Base-by-base conservation (phyloP, 495 filamentous ascomycete genomes). In the Hypoxylon crocopeplum region DNA sequence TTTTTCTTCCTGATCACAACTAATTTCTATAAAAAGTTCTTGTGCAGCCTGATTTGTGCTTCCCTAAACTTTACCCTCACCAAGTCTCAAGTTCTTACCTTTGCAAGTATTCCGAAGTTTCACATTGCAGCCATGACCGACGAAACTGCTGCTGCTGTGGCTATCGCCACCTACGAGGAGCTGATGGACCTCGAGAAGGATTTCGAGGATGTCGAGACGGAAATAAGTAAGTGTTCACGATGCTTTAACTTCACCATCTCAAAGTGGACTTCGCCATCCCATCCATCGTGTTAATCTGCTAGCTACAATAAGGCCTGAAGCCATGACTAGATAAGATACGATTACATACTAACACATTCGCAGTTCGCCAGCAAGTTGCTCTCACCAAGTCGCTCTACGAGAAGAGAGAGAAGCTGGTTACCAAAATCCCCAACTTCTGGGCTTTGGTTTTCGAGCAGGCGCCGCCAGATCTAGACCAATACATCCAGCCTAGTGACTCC, bases 361-460 rank as follows among this genome's bases (percentile, higher is more conserved):
- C 46, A 88, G 86, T 87, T 57, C 82, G 84, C 58, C 73, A 85
- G 56, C 82, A 86, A 65, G 71, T 76, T 42, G 39, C 67, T 51
- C 72, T 83, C 46, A 73, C 70, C 40, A 71, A 75, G 34, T 82
- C 88, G 21, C 80, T 93, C 53, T 95, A 88, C 75, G 74, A 82
- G 49, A 86, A 87, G 75, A 88, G 93, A 68, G 77, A 81, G n/a
- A 77, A 81, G 65, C 70, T 89, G 50, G 80, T 90, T 52, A 72
- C 80, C 48, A 74, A 84, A 63, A 92, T 96, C 67, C 78, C 79
- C 24, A 83, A 90, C 77, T 97, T 97, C 84, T 97, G 93, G 93
- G 77, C 88, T 22, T 79, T 93, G 55, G 91, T 96, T 34, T 77
- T 97, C 67, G 88, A 93, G 69, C 87, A 91, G 73, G 86, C 91